Conservation (phyloP, 2,329 filamentous ascomycete genomes). For the Fusarium tricinctum region DNA sequence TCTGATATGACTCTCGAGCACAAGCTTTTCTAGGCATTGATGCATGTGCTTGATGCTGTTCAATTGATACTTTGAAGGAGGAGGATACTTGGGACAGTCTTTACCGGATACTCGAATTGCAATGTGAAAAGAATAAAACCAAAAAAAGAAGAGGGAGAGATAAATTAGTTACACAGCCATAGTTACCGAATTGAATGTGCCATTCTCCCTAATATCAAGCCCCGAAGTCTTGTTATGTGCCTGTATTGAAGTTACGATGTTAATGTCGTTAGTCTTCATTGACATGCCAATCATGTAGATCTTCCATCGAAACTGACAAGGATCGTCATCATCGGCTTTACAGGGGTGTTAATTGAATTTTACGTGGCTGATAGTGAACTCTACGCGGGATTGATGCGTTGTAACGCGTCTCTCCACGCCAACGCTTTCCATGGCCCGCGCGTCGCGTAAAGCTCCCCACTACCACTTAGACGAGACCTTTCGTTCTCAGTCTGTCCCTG, state of each 20-base stretch:
- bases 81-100: slow-evolving; percentile 30
- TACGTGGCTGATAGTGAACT: slow-evolving; percentile 10
- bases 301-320: not conserved
- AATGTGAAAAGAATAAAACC: slow-evolving; percentile 8
- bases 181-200: slow-evolving; percentile 45
- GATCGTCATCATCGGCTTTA: not conserved
- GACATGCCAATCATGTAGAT: slow-evolving; percentile 6
- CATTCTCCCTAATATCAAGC: slow-evolving; percentile 32
- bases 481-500: slow-evolving; percentile 3
- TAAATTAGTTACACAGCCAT: slow-evolving; percentile 37
- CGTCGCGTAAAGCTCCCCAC: slow-evolving; percentile 53
- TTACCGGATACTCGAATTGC: slow-evolving; percentile 27
- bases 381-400: slow-evolving; percentile 42
- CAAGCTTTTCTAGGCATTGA: slow-evolving; percentile 81
- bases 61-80: slow-evolving; percentile 5
- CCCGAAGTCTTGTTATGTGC: no score
- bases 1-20: slow-evolving; percentile 99
- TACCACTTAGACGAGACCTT: slow-evolving; percentile 40
- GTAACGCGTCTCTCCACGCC: slow-evolving; percentile 45
- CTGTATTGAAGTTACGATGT: no score
- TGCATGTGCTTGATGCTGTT: slow-evolving; percentile 4
- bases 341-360: slow-evolving; percentile 22
- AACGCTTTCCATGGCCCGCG: slow-evolving; percentile 46
- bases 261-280: not conserved
- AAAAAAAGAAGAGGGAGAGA: slow-evolving; percentile 41